phyloP scores from a whole-genome alignment of 164 flowering plant species.

The Vitis riparia region DNA sequence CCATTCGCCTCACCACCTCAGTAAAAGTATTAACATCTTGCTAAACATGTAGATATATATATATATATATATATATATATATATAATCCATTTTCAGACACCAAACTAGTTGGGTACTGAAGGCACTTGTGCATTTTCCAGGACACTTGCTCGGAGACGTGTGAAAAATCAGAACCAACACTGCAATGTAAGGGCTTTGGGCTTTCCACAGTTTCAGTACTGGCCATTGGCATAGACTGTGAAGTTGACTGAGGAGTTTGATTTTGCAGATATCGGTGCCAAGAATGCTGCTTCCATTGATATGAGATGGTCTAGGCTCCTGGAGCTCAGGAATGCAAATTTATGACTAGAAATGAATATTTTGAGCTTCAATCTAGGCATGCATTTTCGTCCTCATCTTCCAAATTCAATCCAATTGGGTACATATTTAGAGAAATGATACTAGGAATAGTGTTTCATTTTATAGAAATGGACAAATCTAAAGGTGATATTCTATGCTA shows the following conservation, averaged over 20 bases:
- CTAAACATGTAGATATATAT: no score
- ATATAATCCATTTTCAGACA: background rate
- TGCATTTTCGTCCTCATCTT: no score
- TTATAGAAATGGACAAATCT: no score
- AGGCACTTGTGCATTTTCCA: conserved; percentile 21
- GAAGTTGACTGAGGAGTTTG: background rate
- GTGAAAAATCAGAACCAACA: conserved; percentile 60
- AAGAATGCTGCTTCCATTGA: conserved; percentile 32
- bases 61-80: background rate
- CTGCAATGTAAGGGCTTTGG: conserved; percentile 48
- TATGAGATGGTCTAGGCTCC: conserved; percentile 54
- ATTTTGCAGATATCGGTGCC: conserved; percentile 50
- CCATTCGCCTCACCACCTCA: conserved; percentile 64
- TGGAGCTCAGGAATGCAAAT: conserved; percentile 37
- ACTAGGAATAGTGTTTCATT: no score
- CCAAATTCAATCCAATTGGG: no score
- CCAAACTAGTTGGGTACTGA: background rate
- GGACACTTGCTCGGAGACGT: conserved; percentile 84
- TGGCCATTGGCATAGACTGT: background rate
- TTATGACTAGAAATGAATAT: no score
- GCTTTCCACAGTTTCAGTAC: background rate
- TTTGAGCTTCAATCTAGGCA: no score
- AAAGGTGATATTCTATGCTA: no score
- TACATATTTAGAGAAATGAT: no score
- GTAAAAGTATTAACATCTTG: conserved; percentile 39